Evolutionary conservation across 768 basidiomycete species (phyloP).

Genomic region (Boletales sp.): DNA sequence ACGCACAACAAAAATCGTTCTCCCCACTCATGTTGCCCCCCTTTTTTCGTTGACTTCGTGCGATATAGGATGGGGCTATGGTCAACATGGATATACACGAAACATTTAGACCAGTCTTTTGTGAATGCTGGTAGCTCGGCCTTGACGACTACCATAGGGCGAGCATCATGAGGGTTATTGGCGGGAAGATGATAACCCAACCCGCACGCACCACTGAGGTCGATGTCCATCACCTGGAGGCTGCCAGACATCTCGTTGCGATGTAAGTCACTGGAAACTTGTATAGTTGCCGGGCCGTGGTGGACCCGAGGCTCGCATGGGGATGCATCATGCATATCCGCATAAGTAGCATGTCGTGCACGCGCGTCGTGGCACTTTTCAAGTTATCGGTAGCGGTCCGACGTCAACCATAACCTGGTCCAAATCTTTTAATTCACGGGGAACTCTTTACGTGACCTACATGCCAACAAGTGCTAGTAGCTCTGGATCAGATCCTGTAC

Average conservation of each 20-base stretch:
- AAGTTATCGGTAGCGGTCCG: too few relatives aligned
- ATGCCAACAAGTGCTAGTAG: too few relatives aligned
- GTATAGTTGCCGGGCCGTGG: too few relatives aligned
- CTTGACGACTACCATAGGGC: conserved; percentile 16
- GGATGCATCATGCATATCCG: too few relatives aligned
- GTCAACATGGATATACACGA: conserved; percentile 19
- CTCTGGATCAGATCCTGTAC: conserved; percentile 30
- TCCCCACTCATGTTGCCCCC: conserved; percentile 19
- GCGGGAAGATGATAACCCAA: neutral
- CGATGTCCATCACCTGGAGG: conserved; percentile 25
- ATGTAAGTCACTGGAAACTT: neutral
- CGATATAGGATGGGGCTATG: conserved; percentile 6
- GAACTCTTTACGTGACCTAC: too few relatives aligned
- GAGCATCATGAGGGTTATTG: neutral
- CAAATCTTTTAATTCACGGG: too few relatives aligned
- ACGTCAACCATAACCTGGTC: too few relatives aligned
- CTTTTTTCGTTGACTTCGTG: conserved; percentile 15
- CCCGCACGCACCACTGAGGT: conserved; percentile 14
- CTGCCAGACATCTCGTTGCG: neutral
- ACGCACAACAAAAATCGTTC: conserved; percentile 23
- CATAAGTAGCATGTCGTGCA: too few relatives aligned
- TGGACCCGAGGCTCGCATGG: too few relatives aligned
- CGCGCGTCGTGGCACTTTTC: too few relatives aligned
- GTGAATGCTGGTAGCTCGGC: conserved; percentile 20
- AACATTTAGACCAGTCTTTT: conserved; percentile 23